Evolutionary conservation across 768 basidiomycete species (phyloP).

Genomic region (Trametes gibbosa): DNA sequence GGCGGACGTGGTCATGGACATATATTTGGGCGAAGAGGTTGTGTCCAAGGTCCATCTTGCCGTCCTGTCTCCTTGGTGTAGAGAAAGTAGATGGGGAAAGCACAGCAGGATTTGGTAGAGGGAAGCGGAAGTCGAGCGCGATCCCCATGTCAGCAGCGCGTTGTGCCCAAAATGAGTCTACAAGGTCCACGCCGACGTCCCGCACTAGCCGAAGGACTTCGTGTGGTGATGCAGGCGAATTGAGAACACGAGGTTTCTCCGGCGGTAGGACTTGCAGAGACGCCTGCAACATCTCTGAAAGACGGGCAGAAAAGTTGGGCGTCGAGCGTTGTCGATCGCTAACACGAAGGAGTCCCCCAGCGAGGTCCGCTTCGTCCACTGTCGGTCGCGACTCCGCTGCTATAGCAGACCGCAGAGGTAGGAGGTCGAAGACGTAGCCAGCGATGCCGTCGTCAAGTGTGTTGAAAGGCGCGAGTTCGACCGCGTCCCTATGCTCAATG

Average conservation of each 20-base stretch:
- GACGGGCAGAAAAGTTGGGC: neutral
- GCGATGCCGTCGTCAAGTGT: conserved; percentile 65
- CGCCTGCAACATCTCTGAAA: conserved; percentile 45
- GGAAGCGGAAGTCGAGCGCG: conserved; percentile 79
- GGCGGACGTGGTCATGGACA: conserved; percentile 54
- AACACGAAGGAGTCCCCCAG: neutral
- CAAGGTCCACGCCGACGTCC: conserved; percentile 69
- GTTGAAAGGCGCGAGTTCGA: conserved; percentile 46
- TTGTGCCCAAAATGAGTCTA: conserved; percentile 74
- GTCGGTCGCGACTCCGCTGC: neutral
- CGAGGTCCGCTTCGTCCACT: neutral
- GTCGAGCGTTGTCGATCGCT: conserved; percentile 17
- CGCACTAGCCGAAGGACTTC: conserved; percentile 67
- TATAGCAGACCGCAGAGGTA: conserved; percentile 37
- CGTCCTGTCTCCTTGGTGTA: conserved; percentile 14
- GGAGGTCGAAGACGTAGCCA: conserved; percentile 73
- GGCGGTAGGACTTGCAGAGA: conserved; percentile 56
- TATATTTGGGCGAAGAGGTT: conserved; percentile 67
- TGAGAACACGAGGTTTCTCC: conserved; percentile 62
- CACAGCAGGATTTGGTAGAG: conserved; percentile 27
- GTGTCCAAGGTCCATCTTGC: conserved; percentile 55
- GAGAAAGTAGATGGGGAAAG: neutral
- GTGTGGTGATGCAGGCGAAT: conserved; percentile 59
- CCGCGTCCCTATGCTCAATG: conserved; percentile 54
- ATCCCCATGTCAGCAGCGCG: conserved; percentile 66